Base-by-base conservation (phyloP, 1,284 basidiomycete genomes). In the Acaromyces ingoldii region DNA sequence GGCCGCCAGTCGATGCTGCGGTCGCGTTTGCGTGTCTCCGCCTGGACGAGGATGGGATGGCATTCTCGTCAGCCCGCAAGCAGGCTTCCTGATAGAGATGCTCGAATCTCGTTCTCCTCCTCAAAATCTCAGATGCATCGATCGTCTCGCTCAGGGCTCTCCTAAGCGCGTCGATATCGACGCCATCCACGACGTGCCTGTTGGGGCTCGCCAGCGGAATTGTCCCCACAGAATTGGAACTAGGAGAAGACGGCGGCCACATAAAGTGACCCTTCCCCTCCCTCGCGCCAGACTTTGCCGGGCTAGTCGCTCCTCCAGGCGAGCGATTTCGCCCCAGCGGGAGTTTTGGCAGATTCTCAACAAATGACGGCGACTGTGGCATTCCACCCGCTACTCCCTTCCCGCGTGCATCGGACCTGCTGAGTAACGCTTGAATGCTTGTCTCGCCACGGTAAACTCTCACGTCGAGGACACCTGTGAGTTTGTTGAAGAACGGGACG, bases 401-500 rank as follows among this genome's bases (percentile, higher is more conserved):
- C n/a, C n/a, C n/a, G n/a, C n/a, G n/a, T n/a, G n/a, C n/a, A n/a
- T n/a, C n/a, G n/a, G n/a, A n/a, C n/a, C n/a, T n/a, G n/a, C n/a
- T n/a, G n/a, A n/a, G n/a, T n/a, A 70, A 55, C 29, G 49, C 26
- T 9, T 53, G 34, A 33, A 74, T 28, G 13, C 55, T 57, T 28
- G 52, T 51, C 17, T 63, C 54, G 0, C 53, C 57, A 11, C 62
- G 66, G 42, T 67, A 72, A 31, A 68, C 22, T 1, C 59, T 45
- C 4, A 74, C 65, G 37, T 75, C 70, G 31, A 75, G 58, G 13
- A 60, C 58, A 2, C 72, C 70, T 4, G 51, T 60, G 21, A 75
- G 58, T 13, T 49, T 50, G 17, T 50, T 24, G 21, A 97, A 87
- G 80, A 97, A 96, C 1, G 81, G 81, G 5, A 86, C 84, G 57